Evolutionary conservation across 371 early-diverging fungal species (phyloP).

Genomic region (Rhizopus stolonifer): DNA sequence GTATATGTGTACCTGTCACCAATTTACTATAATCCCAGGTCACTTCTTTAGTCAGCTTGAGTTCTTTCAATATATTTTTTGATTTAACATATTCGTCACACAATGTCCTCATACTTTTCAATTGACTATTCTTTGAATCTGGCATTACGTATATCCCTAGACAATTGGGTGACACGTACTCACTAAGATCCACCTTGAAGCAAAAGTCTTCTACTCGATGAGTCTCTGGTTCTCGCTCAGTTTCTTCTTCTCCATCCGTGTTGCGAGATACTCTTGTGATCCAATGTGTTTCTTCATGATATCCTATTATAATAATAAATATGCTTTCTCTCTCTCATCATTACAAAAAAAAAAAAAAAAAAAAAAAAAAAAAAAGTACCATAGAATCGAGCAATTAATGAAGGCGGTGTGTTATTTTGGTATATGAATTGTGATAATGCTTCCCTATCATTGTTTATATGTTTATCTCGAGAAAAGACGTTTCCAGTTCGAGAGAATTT

Average conservation of each 20-base stretch:
- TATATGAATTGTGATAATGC: slow-evolving; percentile 43
- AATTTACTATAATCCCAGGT: slow-evolving; percentile 43
- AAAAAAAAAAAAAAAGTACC: slow-evolving; percentile 27
- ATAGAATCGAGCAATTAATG: slow-evolving; percentile 34
- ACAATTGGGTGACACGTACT: slow-evolving; percentile 26
- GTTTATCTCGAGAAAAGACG: slow-evolving; percentile 37
- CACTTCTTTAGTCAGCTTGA: slow-evolving; percentile 39
- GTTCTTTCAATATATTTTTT: slow-evolving; percentile 36
- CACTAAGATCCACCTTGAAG: slow-evolving; percentile 33
- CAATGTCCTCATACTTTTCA: slow-evolving; percentile 32
- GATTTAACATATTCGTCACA: slow-evolving; percentile 45
- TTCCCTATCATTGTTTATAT: slow-evolving; percentile 47
- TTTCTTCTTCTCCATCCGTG: slow-evolving; percentile 35
- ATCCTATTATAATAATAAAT: too few relatives aligned
- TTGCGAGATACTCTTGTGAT: slow-evolving; percentile 28
- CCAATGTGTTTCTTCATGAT: slow-evolving; percentile 51
- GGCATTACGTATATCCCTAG: slow-evolving; percentile 32
- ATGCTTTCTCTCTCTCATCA: neutral
- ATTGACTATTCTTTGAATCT: slow-evolving; percentile 29
- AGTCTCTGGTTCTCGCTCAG: slow-evolving; percentile 26
- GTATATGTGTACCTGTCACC: slow-evolving; percentile 24
- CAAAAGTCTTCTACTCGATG: slow-evolving; percentile 35
- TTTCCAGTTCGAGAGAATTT: slow-evolving; percentile 18
- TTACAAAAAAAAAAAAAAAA: too few relatives aligned
- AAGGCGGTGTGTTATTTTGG: slow-evolving; percentile 41